Base-by-base conservation (phyloP, 768 basidiomycete genomes). In the Podaxis sp. region DNA sequence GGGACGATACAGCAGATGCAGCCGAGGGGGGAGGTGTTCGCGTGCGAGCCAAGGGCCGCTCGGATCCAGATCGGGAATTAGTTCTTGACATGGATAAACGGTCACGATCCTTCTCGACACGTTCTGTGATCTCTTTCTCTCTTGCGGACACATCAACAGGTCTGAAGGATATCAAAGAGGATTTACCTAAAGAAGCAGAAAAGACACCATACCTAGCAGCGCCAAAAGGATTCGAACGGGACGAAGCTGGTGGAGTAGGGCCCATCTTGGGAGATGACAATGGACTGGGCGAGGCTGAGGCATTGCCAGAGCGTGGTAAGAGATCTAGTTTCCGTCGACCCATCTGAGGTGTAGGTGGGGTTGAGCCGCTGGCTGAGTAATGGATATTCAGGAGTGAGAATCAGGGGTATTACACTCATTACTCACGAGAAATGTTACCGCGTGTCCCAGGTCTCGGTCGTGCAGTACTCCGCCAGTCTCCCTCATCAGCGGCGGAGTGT, bases 291-390 rank as follows among this genome's bases (percentile, higher is more conserved):
- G 81, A 79, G 9, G 84, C 79, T 16, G 93, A 93, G 2, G 76
- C 79, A 50, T 77, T 80, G 11, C 82, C 84, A 32, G 90, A 83
- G 36, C 93, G 87, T 25, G 95, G 95, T 2, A 95, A 76, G 38
- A 97, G 84, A 65, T 95, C 91, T 10, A 98, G 81, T 71, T 92
- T 94, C 57, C 84, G 84, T 51, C 94, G 88, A 61, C 78, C 77
- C 64, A 91, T 73, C 67, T 91, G 90, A 38, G 93, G 93, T 10
- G 92, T 91, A 3, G 93, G 86, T 28, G 93, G 89, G 32, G 88
- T 88, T 46, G 91, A 91, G 65, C 71, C 83, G 57, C 72, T 83
- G 36, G 91, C 89, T 92, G 66, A 32, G 32, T 32, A 32, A 23
- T 59, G 27, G 50, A 37, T 40, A 67, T 56, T 64, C 65, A 57